Percentiles rank a stretch among this genome's conserved stretches.
Evolutionary conservation across 2,329 filamentous ascomycete species (phyloP).

Genomic region (Xylariales sp.): DNA sequence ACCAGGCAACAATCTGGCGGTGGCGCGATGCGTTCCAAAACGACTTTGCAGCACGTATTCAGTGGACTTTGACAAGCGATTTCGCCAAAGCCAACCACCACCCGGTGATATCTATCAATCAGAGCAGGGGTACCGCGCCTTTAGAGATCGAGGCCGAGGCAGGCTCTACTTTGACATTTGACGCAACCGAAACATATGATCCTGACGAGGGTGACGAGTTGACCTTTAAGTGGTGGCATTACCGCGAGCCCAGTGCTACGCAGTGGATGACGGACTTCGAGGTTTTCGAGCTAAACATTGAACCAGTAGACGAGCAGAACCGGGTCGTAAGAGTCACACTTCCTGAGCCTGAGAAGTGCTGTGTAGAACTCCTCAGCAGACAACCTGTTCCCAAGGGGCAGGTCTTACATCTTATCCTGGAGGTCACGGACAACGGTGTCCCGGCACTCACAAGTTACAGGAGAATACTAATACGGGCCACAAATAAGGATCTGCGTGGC

Average conservation of each 20-base stretch:
- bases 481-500: conserved; percentile 2
- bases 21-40: conserved; percentile 17
- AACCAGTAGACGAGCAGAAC: background rate
- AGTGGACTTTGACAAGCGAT: conserved; percentile 11
- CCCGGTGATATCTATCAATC: conserved; percentile 35
- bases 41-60: conserved; percentile 18
- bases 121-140: conserved; percentile 28
- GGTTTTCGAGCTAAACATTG: conserved; percentile 1
- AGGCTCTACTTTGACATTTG: conserved; percentile 28
- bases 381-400: background rate
- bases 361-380: conserved; percentile 1
- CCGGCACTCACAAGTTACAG: conserved; percentile 1
- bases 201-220: conserved; percentile 29
- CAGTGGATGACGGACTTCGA: background rate
- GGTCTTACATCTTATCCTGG: conserved; percentile 1
- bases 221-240: conserved; percentile 41
- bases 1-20: conserved; percentile 14
- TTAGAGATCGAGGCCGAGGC: conserved; percentile 29
- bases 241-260: conserved; percentile 17
- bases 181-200: conserved; percentile 36
- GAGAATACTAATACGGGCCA: conserved; percentile 1
- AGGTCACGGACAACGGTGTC: conserved; percentile 2
- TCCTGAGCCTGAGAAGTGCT: conserved; percentile 1
- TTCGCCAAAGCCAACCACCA: conserved; percentile 29
- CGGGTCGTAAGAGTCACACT: background rate